Conservation (phyloP, 1,139 yeast species). For the Fermentozyma sake region DNA sequence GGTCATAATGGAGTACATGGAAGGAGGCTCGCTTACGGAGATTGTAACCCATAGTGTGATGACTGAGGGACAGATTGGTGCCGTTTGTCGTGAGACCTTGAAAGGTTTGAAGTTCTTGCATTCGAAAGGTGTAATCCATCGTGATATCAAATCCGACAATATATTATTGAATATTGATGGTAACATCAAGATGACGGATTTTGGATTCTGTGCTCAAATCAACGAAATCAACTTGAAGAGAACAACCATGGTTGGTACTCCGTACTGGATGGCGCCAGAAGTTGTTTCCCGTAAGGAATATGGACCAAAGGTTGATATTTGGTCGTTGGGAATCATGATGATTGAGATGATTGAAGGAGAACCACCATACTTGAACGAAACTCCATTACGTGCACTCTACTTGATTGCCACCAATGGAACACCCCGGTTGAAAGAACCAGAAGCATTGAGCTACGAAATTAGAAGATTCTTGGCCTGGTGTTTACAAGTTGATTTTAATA, state of each 20-base stretch:
- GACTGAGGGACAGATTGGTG: constrained; percentile 97
- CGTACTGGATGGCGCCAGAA: constrained; percentile 99
- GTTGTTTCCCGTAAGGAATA: constrained; percentile 91
- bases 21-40: constrained; percentile 94
- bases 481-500: constrained; percentile 78
- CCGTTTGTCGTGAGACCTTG: constrained; percentile 88
- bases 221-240: constrained; percentile 81
- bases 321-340: constrained; percentile 97
- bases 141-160: constrained; percentile 95
- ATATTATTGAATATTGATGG: constrained; percentile 79
- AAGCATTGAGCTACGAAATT: constrained; percentile 62
- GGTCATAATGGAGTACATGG: constrained; percentile 99
- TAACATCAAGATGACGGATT: constrained; percentile 84
- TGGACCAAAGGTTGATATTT: constrained; percentile 95
- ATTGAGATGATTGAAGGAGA: constrained; percentile 99
- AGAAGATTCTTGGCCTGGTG: constrained; percentile 73
- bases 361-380: constrained; percentile 94
- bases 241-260: constrained; percentile 99
- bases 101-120: constrained; percentile 84
- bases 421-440: constrained; percentile 88
- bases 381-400: constrained; percentile 87
- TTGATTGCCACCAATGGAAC: constrained; percentile 95
- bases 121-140: constrained; percentile 89
- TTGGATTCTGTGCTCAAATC: constrained; percentile 94
- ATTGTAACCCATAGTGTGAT: constrained; percentile 92